Evolutionary conservation across 345 rosid species (phyloP).

Genomic region (Populus davidiana): DNA sequence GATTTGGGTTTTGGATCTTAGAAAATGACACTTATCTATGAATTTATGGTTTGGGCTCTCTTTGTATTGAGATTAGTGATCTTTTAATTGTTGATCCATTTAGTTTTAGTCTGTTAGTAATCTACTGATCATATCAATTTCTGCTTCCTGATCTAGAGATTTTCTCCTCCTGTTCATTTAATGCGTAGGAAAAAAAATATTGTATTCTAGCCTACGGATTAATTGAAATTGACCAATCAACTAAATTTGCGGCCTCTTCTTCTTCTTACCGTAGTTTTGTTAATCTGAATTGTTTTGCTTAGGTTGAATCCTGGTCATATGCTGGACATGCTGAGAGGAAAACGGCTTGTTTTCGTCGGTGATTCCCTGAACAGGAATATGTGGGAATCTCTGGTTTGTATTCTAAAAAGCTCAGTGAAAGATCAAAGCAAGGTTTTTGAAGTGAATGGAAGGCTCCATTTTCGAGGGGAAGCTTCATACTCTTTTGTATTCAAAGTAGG

Average conservation of each 20-base stretch:
- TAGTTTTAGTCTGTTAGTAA: not conserved
- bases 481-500: conserved; percentile 82
- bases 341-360: conserved; percentile 82
- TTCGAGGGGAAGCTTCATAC: conserved; percentile 80
- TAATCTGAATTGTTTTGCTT: not conserved
- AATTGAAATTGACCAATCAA: not conserved
- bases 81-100: not conserved
- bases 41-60: not conserved
- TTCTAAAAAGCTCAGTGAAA: conserved; percentile 61
- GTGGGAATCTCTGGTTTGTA: conserved; percentile 98
- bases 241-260: not conserved
- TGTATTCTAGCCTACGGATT: not conserved
- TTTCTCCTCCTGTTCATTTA: not conserved
- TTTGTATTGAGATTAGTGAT: not conserved
- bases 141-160: not conserved
- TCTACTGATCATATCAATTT: no score
- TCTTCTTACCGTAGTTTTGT: not conserved
- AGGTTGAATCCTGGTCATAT: conserved; percentile 66
- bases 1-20: not conserved
- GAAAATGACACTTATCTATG: not conserved
- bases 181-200: not conserved
- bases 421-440: conserved; percentile 68
- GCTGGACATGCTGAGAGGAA: conserved; percentile 77
- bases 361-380: conserved; percentile 91
- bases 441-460: conserved; percentile 64